phyloP scores from a whole-genome alignment of 495 filamentous ascomycete species.

The Penicillium diatomitis region DNA sequence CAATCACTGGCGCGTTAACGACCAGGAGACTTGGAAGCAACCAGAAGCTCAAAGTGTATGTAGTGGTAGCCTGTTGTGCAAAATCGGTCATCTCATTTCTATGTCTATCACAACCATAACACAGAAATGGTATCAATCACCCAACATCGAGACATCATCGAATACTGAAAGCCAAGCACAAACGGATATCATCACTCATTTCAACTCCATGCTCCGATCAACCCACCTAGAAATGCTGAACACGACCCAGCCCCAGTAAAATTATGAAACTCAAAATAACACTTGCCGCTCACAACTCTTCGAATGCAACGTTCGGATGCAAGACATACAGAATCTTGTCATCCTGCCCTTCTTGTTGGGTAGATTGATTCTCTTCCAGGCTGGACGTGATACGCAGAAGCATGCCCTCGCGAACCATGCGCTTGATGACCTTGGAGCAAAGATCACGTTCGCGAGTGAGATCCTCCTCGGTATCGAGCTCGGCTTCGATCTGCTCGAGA shows the following conservation, averaged over 20 bases:
- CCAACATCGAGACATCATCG: slow-evolving; percentile 8
- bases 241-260: slow-evolving; percentile 9
- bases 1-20: too few species aligned
- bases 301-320: slow-evolving; percentile 88
- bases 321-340: slow-evolving; percentile 72
- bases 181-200: slow-evolving; percentile 28
- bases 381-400: slow-evolving; percentile 86
- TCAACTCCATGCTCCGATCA: slow-evolving; percentile 19
- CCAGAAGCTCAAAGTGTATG: too few species aligned
- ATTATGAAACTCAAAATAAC: background rate
- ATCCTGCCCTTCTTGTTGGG: slow-evolving; percentile 31
- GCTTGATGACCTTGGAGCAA: slow-evolving; percentile 81
- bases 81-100: background rate
- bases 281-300: slow-evolving; percentile 43
- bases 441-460: slow-evolving; percentile 65
- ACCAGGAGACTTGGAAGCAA: background rate
- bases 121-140: slow-evolving; percentile 2
- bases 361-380: slow-evolving; percentile 46
- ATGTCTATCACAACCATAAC: background rate
- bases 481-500: slow-evolving; percentile 82
- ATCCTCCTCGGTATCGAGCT: slow-evolving; percentile 73
- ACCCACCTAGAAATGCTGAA: slow-evolving; percentile 21
- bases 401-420: slow-evolving; percentile 95
- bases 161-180: slow-evolving; percentile 4
- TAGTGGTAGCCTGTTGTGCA: background rate